phyloP scores from a whole-genome alignment of 2,329 filamentous ascomycete genomes.

The Claviceps africana region DNA sequence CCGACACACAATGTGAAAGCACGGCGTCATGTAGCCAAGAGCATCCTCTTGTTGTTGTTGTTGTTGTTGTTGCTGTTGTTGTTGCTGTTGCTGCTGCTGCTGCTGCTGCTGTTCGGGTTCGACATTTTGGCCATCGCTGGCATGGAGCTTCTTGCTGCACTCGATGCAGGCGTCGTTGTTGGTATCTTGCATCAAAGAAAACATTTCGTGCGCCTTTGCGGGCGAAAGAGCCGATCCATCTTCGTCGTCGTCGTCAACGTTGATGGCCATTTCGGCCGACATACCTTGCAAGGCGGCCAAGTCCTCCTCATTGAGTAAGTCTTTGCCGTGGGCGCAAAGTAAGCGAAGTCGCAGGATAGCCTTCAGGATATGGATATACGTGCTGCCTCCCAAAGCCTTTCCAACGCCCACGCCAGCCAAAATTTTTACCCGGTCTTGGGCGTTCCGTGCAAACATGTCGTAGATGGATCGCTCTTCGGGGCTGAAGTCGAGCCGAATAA shows the following conservation, averaged over 20 bases:
- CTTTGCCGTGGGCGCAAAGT: conserved; percentile 87
- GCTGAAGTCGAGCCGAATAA: conserved; percentile 62
- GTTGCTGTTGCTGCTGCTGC: not conserved
- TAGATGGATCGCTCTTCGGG: conserved; percentile 65
- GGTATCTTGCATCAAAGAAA: conserved; percentile 70
- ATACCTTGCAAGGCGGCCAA: conserved; percentile 66
- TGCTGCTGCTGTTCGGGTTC: conserved; percentile 38
- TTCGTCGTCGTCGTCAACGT: conserved; percentile 68
- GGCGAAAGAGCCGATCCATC: conserved; percentile 44
- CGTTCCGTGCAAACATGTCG: conserved; percentile 70
- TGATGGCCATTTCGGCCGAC: conserved; percentile 74
- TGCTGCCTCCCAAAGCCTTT: conserved; percentile 62
- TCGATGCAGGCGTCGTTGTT: conserved; percentile 59
- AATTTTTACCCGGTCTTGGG: conserved; percentile 64
- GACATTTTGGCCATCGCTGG: conserved; percentile 39
- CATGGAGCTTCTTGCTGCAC: conserved; percentile 52
- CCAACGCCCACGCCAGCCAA: conserved; percentile 46
- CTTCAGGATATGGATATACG: conserved; percentile 88
- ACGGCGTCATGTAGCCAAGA: conserved; percentile 70
- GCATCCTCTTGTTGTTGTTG: conserved; percentile 40
- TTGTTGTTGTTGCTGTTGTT: conserved; percentile 24
- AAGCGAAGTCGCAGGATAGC: conserved; percentile 80
- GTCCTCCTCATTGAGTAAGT: conserved; percentile 75
- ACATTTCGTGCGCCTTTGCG: conserved; percentile 71
- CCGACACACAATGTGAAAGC: conserved; percentile 73